Conservation (phyloP, 805 yeast species). For the Saccharomycopsis fibuligera region DNA sequence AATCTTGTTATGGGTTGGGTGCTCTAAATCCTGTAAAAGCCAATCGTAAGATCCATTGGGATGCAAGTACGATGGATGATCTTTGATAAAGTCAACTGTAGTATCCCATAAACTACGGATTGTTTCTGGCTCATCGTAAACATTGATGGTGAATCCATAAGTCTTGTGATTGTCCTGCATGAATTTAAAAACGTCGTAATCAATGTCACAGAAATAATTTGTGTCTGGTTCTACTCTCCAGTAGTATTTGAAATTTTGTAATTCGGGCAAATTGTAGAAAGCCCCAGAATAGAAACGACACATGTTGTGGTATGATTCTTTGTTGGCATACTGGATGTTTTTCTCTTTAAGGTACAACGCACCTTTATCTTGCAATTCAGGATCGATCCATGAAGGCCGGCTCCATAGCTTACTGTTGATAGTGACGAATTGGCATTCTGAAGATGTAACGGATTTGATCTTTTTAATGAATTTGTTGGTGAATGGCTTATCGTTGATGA, state of each 20-base stretch:
- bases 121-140: conserved; percentile 65
- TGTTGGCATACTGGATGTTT: conserved; percentile 51
- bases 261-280: conserved; percentile 57
- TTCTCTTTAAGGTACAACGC: conserved; percentile 35
- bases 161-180: conserved; percentile 59
- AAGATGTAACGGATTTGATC: conserved; percentile 31
- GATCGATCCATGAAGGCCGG: conserved; percentile 7
- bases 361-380: conserved; percentile 48
- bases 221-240: conserved; percentile 81
- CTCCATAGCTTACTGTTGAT: conserved; percentile 33
- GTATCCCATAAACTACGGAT: conserved; percentile 61
- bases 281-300: conserved; percentile 66
- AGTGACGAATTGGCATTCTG: conserved; percentile 37
- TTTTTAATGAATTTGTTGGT: conserved; percentile 45
- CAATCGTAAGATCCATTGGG: conserved; percentile 56
- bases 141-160: conserved; percentile 64
- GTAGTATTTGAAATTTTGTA: conserved; percentile 57
- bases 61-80: conserved; percentile 52
- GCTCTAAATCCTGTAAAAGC: conserved; percentile 49
- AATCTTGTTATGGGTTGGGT: conserved; percentile 45
- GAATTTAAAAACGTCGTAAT: conserved; percentile 72
- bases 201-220: conserved; percentile 56
- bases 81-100: conserved; percentile 51
- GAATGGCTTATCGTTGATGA: conserved; percentile 66
- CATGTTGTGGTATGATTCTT: conserved; percentile 64